phyloP scores from a whole-genome alignment of 2,329 filamentous ascomycete genomes.

The Leptographium flavum region DNA sequence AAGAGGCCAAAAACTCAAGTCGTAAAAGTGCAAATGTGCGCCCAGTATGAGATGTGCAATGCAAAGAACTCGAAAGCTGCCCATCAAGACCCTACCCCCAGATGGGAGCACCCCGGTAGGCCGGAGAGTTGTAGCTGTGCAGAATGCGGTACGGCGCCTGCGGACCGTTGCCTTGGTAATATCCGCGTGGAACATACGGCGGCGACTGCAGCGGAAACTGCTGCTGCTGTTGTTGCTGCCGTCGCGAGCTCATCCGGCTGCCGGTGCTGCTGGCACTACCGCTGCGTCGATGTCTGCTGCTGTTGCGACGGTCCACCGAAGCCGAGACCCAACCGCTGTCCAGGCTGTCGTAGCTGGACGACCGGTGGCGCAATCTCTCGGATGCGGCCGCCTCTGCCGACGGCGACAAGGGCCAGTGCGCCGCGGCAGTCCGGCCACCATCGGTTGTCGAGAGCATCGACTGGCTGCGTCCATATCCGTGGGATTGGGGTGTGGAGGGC shows the following conservation, averaged over 20 bases:
- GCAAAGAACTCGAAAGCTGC: neutral
- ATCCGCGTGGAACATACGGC: conserved; percentile 18
- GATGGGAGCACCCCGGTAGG: conserved; percentile 39
- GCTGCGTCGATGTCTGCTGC: conserved; percentile 13
- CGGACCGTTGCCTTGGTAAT: conserved; percentile 20
- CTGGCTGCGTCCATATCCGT: neutral
- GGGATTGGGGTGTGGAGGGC: too few relatives aligned
- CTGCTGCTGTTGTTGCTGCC: conserved; percentile 13
- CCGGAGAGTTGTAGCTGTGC: conserved; percentile 45
- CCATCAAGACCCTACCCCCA: conserved; percentile 26
- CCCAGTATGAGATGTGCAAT: too few relatives aligned
- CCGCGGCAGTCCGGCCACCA: too few relatives aligned
- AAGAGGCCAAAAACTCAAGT: neutral
- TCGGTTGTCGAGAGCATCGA: neutral
- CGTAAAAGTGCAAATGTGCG: too few relatives aligned
- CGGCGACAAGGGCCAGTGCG: neutral
- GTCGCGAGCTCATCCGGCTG: conserved; percentile 4
- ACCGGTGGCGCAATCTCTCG: conserved; percentile 17
- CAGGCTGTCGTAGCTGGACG: conserved; percentile 17
- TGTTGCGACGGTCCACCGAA: neutral
- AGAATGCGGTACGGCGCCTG: conserved; percentile 34
- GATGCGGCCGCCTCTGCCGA: conserved; percentile 13
- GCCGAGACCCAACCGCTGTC: too few relatives aligned
- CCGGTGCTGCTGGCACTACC: conserved; percentile 14
- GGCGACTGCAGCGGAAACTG: conserved; percentile 20